A percentile compares a stretch with the other conserved stretches of the same genome.
phyloP scores from a whole-genome alignment of 2,329 filamentous ascomycete species.

The Juglanconis sp. region DNA sequence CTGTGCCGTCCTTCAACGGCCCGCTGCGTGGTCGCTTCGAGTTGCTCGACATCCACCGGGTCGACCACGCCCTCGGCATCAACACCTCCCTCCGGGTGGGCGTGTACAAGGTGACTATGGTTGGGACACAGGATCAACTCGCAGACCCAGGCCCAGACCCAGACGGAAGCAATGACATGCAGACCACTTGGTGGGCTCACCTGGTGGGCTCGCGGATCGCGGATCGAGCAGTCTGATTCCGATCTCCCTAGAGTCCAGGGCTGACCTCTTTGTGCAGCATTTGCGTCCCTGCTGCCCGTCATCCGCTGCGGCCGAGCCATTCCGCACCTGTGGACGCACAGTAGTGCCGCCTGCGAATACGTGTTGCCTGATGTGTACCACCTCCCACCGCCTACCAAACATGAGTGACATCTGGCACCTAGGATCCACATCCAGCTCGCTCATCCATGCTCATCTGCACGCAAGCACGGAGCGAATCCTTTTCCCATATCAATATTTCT shows the following conservation, averaged over 20 bases:
- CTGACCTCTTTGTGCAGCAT: not conserved
- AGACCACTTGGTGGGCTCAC: too few species aligned
- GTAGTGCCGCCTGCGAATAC: conserved; percentile 2
- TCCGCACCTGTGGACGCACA: not conserved
- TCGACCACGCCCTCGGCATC: conserved; percentile 1
- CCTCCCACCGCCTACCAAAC: conserved; percentile 8
- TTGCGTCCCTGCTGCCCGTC: not conserved
- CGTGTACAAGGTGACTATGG: not conserved
- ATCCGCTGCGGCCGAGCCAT: conserved; percentile 6
- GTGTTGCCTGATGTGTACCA: conserved; percentile 17
- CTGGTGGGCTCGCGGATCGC: too few species aligned
- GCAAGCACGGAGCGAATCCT: conserved; percentile 14
- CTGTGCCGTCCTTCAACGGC: conserved; percentile 11
- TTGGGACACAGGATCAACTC: not conserved
- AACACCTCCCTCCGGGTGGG: not conserved
- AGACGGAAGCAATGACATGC: not conserved
- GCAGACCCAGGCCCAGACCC: not conserved
- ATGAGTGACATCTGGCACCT: conserved; percentile 13
- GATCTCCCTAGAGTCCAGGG: not conserved
- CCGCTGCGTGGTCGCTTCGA: conserved; percentile 12
- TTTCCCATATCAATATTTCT: conserved; percentile 18
- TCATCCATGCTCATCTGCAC: conserved; percentile 9
- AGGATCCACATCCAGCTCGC: conserved; percentile 12
- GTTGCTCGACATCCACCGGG: not conserved
- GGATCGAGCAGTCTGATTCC: not conserved